These are phyloP conservation scores for Leccinum rimulosum DNA, from an alignment of 768 basidiomycete genomes.

Conservation along the genomic window DNA sequence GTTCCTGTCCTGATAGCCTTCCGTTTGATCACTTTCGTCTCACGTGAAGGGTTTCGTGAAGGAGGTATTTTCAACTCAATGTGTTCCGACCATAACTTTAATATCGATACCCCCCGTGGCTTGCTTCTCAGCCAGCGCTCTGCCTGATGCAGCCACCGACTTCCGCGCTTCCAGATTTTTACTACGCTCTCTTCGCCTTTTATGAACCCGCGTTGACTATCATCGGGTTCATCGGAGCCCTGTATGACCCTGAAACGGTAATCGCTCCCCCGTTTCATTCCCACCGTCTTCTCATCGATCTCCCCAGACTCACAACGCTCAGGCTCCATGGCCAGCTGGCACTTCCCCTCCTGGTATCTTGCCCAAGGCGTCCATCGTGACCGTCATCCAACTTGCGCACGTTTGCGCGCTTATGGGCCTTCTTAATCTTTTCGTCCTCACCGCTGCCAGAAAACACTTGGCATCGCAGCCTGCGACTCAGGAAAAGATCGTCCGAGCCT, in stretches of 20 bases:
- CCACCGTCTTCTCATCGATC: slow-evolving; percentile 1
- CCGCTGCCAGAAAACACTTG: slow-evolving; percentile 59
- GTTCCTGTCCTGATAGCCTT: slow-evolving; percentile 1
- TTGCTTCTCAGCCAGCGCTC: slow-evolving; percentile 1
- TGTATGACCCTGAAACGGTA: slow-evolving; percentile 64
- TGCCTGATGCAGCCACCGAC: slow-evolving; percentile 39
- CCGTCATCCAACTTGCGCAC: slow-evolving; percentile 72
- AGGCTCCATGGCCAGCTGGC: slow-evolving; percentile 67
- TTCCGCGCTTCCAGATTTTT: slow-evolving; percentile 70
- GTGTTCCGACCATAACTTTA: background rate
- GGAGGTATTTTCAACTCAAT: background rate
- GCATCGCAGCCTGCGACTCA: slow-evolving; percentile 58
- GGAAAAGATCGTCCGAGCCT: slow-evolving; percentile 64
- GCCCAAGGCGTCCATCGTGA: slow-evolving; percentile 63
- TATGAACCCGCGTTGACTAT: slow-evolving; percentile 71
- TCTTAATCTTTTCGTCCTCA: slow-evolving; percentile 65
- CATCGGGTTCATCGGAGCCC: slow-evolving; percentile 63
- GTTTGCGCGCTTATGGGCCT: slow-evolving; percentile 74
- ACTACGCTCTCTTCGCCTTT: slow-evolving; percentile 70
- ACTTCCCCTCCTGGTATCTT: slow-evolving; percentile 46
- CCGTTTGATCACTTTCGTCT: background rate
- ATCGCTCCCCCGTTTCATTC: slow-evolving; percentile 16
- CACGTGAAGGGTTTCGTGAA: slow-evolving; percentile 7
- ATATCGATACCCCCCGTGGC: background rate
- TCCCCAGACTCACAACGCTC: slow-evolving; percentile 63